Percentiles rank a stretch among this genome's conserved stretches.
Evolutionary conservation across 208 protist species (phyloP).

Genomic region (Acanthamoeba healyi): DNA sequence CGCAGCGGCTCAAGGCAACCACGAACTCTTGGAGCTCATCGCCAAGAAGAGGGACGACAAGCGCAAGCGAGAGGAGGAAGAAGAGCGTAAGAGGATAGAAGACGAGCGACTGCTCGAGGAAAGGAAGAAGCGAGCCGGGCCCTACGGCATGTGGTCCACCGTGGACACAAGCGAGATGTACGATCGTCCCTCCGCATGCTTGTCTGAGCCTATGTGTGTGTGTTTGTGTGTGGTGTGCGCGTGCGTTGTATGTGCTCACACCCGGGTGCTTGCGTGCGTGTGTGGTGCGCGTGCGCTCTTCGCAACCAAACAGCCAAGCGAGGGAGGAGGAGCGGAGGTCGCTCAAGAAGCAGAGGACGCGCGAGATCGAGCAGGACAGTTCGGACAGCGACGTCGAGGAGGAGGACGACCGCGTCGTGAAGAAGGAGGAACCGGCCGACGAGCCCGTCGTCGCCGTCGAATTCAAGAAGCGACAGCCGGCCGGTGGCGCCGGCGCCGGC

Average conservation of each 20-base stretch:
- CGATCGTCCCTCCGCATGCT: background rate
- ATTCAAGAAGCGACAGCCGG: constrained; percentile 31
- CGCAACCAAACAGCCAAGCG: background rate
- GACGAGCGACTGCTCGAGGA: background rate
- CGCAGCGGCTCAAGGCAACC: background rate
- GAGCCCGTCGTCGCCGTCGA: background rate
- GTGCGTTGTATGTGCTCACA: background rate
- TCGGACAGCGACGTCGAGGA: constrained; percentile 13
- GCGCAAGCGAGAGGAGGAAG: background rate
- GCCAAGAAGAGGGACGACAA: background rate
- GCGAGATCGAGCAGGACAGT: constrained; percentile 33
- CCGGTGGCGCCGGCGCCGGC: background rate
- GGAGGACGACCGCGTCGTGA: constrained; percentile 24
- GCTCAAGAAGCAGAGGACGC: background rate
- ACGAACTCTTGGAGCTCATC: background rate
- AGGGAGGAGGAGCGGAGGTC: background rate
- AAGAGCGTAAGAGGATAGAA: background rate
- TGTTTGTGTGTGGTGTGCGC: too few species aligned
- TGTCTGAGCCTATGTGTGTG: too few species aligned
- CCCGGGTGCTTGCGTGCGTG: background rate
- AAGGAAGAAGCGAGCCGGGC: background rate
- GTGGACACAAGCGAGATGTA: constrained; percentile 17
- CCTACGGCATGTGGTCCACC: background rate
- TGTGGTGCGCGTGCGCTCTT: background rate
- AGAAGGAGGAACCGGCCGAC: constrained; percentile 8